Conservation (phyloP, 768 basidiomycete genomes). For the Lactifluus pinguis region DNA sequence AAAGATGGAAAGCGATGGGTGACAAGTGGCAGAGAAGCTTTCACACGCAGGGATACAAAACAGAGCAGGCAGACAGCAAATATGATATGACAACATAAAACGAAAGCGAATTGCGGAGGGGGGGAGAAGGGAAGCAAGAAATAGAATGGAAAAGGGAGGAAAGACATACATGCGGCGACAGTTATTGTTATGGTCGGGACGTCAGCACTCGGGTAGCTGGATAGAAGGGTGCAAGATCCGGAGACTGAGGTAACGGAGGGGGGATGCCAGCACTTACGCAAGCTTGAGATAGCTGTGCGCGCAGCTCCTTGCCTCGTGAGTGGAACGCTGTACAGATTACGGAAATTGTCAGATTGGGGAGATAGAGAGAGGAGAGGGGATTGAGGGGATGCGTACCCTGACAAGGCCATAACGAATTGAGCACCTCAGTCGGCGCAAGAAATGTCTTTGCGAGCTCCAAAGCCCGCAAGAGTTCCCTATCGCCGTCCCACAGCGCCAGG, state of each 20-base stretch:
- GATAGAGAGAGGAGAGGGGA: background rate
- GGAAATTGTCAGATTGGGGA: background rate
- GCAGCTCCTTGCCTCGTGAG: conserved; percentile 21
- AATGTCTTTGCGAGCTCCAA: conserved; percentile 60
- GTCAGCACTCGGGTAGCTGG: background rate
- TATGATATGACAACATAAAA: conserved; percentile 1
- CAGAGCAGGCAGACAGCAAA: conserved; percentile 1
- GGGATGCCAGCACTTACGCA: conserved; percentile 21
- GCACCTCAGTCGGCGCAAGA: conserved; percentile 51
- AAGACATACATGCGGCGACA: background rate
- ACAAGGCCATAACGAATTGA: conserved; percentile 65
- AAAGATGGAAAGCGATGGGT: background rate
- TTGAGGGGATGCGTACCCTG: background rate
- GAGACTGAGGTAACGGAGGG: conserved; percentile 17
- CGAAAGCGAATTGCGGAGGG: background rate
- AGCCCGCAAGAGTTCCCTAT: conserved; percentile 47
- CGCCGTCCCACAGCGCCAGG: conserved; percentile 55
- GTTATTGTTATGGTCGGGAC: background rate
- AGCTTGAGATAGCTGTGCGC: conserved; percentile 21
- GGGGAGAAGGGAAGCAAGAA: background rate
- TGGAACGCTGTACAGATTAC: conserved; percentile 19
- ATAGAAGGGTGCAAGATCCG: background rate
- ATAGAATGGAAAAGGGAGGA: background rate
- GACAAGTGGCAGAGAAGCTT: background rate
- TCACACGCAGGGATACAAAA: conserved; percentile 1